phyloP scores from a whole-genome alignment of 306 rosid species.

The Acacia melanoxylon region DNA sequence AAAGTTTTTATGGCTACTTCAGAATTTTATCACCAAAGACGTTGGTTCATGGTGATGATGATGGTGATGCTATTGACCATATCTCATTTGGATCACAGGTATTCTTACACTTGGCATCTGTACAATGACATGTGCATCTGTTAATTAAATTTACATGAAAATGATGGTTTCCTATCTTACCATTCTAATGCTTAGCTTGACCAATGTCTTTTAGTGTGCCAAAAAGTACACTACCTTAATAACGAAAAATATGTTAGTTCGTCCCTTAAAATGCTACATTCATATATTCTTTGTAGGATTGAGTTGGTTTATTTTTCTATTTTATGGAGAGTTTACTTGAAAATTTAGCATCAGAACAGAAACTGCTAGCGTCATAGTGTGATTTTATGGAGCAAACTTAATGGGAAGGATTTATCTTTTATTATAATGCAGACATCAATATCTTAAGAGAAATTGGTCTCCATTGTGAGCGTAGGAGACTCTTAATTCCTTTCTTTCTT shows the following conservation, averaged over 20 bases:
- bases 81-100: conserved; percentile 18
- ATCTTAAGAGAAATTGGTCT: background rate
- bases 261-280: background rate
- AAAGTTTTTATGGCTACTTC: conserved; percentile 10
- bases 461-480: background rate
- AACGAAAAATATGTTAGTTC: background rate
- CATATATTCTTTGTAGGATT: background rate
- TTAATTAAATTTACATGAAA: background rate
- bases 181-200: background rate
- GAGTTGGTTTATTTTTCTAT: background rate
- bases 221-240: background rate
- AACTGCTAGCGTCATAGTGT: background rate
- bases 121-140: conserved; percentile 2
- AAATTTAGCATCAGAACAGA: background rate
- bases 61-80: conserved; percentile 9
- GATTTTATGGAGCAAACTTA: background rate
- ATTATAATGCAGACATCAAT: background rate
- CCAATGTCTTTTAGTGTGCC: background rate
- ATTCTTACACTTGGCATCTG: conserved; percentile 17
- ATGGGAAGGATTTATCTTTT: background rate
- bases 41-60: background rate
- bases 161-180: background rate
- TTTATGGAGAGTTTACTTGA: background rate
- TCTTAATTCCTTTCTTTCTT: too few species aligned
- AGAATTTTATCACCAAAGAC: conserved; percentile 11